These are phyloP conservation scores for Coemansia sp. DNA, from an alignment of 192 early-diverging fungal genomes.

Conservation along the genomic window DNA sequence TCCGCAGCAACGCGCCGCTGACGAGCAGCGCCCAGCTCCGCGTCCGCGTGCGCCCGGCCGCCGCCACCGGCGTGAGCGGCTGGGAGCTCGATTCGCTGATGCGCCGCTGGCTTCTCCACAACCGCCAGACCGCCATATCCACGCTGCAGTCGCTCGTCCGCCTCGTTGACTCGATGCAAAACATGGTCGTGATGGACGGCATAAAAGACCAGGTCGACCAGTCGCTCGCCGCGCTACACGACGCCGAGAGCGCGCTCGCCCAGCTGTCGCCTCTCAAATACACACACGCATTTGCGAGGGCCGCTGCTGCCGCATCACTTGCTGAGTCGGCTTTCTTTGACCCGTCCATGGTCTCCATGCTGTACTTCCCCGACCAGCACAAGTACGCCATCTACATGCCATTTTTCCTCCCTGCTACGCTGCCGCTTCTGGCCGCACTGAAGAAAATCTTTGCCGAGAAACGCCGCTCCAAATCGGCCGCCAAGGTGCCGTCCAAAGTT, in stretches of 20 bases:
- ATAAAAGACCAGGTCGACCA: conserved; percentile 69
- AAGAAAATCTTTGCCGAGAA: conserved; percentile 13
- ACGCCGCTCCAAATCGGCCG: not conserved
- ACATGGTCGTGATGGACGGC: conserved; percentile 90
- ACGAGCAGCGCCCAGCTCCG: not conserved
- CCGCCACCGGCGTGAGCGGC: conserved; percentile 66
- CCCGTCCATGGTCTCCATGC: conserved; percentile 94
- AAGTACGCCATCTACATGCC: conserved; percentile 98
- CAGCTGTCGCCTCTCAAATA: conserved; percentile 8
- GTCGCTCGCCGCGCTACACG: conserved; percentile 41
- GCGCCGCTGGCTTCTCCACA: conserved; percentile 67
- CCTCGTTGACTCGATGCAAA: conserved; percentile 75
- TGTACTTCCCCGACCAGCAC: conserved; percentile 99
- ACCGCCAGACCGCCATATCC: conserved; percentile 66
- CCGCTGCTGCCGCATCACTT: conserved; percentile 61
- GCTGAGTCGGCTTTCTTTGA: conserved; percentile 96
- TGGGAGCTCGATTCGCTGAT: conserved; percentile 82
- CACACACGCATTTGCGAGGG: conserved; percentile 55
- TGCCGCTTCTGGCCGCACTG: conserved; percentile 65
- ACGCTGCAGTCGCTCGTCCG: conserved; percentile 80
- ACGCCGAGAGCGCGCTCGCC: conserved; percentile 32
- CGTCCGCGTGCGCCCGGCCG: conserved; percentile 45
- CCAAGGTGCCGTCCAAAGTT: not conserved
- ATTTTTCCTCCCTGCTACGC: conserved; percentile 83
- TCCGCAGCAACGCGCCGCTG: conserved; percentile 55